These are phyloP conservation scores for Zygoascus bituminiphila DNA, from an alignment of 805 yeast species.

Conservation along the genomic window DNA sequence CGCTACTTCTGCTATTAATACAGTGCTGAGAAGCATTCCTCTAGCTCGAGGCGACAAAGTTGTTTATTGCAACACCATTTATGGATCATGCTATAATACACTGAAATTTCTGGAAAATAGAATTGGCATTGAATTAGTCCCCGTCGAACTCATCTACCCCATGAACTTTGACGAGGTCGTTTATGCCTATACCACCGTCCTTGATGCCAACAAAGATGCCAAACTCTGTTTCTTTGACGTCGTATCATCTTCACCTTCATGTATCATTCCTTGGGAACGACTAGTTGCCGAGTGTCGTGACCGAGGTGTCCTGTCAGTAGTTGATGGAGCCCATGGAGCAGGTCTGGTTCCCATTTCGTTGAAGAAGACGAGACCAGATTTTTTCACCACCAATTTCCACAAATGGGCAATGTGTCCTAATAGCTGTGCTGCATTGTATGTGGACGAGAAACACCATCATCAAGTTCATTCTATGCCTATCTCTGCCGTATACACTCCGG, in stretches of 20 bases:
- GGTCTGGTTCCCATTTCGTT: conserved; percentile 34
- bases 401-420: conserved; percentile 60
- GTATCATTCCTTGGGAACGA: conserved; percentile 45
- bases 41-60: conserved; percentile 45
- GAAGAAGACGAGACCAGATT: conserved; percentile 42
- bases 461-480: conserved; percentile 50
- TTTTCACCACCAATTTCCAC: conserved; percentile 54
- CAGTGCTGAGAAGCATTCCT: conserved; percentile 46
- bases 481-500: conserved; percentile 37
- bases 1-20: conserved; percentile 54
- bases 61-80: conserved; percentile 41
- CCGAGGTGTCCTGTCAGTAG: conserved; percentile 42
- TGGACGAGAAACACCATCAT: conserved; percentile 42
- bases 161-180: conserved; percentile 36
- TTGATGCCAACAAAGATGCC: conserved; percentile 20
- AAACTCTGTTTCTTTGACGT: conserved; percentile 46
- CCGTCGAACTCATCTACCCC: conserved; percentile 38
- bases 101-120: conserved; percentile 24
- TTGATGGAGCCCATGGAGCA: conserved; percentile 68
- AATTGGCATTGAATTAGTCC: conserved; percentile 31
- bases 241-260: conserved; percentile 59
- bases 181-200: conserved; percentile 19
- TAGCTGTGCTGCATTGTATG: conserved; percentile 53
- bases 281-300: conserved; percentile 39
- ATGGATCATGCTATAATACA: conserved; percentile 48